Percentiles rank a stretch among this genome's conserved stretches.
Conservation (phyloP, 108 stramenopile species). For the Cyclotella baltica region DNA sequence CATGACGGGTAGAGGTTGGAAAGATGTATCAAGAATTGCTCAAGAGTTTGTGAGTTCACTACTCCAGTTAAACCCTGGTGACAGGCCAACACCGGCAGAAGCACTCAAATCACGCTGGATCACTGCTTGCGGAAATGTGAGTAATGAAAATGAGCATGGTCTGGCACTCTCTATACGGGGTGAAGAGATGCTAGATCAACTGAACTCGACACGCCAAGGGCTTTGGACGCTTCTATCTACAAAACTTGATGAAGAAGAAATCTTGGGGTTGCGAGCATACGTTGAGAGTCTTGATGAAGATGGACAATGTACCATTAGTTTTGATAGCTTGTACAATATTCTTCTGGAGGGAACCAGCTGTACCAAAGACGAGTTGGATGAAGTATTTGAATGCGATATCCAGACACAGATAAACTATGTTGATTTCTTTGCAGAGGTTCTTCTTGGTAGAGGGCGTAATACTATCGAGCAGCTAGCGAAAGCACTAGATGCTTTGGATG, state of each 20-base stretch:
- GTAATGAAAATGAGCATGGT: background rate
- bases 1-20: slow-evolving; percentile 10
- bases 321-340: background rate
- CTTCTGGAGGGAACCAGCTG: background rate
- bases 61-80: background rate
- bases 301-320: slow-evolving; percentile 1
- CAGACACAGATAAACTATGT: slow-evolving; percentile 5
- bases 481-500: background rate
- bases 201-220: background rate
- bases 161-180: background rate
- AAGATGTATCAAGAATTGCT: slow-evolving; percentile 1
- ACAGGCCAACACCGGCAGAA: background rate
- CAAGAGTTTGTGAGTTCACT: slow-evolving; percentile 3
- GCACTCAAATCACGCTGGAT: background rate
- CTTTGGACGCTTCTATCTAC: background rate
- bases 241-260: background rate
- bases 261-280: background rate
- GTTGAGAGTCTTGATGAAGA: slow-evolving; percentile 3
- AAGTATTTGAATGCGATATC: background rate
- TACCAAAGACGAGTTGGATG: background rate
- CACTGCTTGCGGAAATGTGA: background rate
- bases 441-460: slow-evolving; percentile 3
- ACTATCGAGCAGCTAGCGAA: slow-evolving; percentile 2
- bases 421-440: slow-evolving; percentile 13
- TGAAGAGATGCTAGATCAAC: background rate